Evolutionary conservation across 176 grass and related monocot genomes (phyloP).

Genomic region (Carex parvula): DNA sequence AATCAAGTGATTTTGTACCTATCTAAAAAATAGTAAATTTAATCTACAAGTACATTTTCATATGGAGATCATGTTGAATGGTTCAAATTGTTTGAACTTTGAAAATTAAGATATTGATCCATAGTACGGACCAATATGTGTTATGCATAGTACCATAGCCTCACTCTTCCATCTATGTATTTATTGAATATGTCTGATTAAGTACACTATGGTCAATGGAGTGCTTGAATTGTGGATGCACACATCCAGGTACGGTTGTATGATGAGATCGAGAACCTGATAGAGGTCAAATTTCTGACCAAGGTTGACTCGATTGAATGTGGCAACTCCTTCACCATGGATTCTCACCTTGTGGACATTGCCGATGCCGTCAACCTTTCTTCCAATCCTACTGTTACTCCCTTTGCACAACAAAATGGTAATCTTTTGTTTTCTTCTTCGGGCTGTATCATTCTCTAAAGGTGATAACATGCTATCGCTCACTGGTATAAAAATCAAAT

Average conservation of each 20-base stretch:
- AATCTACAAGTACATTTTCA: too few relatives aligned
- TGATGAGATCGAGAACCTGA: slow-evolving; percentile 50
- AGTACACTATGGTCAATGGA: neutral
- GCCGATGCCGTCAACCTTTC: slow-evolving; percentile 21
- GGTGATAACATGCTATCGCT: neutral
- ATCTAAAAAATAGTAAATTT: too few relatives aligned
- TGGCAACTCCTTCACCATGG: slow-evolving; percentile 46
- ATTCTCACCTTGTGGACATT: slow-evolving; percentile 69
- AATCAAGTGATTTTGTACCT: too few relatives aligned
- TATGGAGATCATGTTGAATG: too few relatives aligned
- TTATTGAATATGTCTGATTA: neutral
- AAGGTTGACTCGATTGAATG: slow-evolving; percentile 37
- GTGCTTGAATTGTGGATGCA: neutral
- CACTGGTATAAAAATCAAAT: neutral
- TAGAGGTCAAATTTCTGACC: slow-evolving; percentile 52
- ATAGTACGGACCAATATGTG: too few relatives aligned
- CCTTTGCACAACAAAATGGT: neutral
- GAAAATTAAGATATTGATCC: too few relatives aligned
- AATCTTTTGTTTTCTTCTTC: neutral
- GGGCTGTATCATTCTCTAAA: neutral
- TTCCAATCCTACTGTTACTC: neutral
- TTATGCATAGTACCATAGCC: too few relatives aligned
- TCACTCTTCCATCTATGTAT: neutral
- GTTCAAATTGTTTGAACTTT: too few relatives aligned
- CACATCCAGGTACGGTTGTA: slow-evolving; percentile 31